phyloP scores from a whole-genome alignment of 768 basidiomycete genomes.

The Polyporus arcularius region DNA sequence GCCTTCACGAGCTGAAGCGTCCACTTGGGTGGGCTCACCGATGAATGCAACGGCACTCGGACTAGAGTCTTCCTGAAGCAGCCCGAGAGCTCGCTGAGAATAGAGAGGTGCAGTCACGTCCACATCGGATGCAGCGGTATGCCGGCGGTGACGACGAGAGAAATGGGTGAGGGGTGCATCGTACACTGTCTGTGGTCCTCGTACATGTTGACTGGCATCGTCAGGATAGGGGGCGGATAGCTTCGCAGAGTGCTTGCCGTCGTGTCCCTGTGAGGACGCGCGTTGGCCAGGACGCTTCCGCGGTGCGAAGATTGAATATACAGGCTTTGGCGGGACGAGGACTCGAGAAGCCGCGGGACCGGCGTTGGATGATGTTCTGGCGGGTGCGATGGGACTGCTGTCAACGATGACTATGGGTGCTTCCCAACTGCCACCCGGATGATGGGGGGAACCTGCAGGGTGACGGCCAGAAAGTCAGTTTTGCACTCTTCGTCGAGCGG shows the following conservation, averaged over 20 bases:
- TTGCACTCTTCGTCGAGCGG: background rate
- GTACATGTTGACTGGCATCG: conserved; percentile 57
- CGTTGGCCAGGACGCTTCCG: conserved; percentile 20
- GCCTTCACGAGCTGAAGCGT: background rate
- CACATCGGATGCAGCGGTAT: background rate
- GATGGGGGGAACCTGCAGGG: too few species aligned
- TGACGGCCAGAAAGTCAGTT: background rate
- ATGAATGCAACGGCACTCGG: background rate
- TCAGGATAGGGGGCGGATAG: conserved; percentile 49
- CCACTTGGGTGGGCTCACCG: background rate
- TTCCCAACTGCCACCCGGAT: conserved; percentile 33
- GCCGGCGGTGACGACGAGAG: background rate
- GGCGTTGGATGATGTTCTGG: conserved; percentile 10
- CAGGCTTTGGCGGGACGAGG: conserved; percentile 29
- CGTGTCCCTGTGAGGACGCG: conserved; percentile 19
- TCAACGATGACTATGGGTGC: conserved; percentile 46
- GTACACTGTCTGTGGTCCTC: conserved; percentile 53
- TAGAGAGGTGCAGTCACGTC: background rate
- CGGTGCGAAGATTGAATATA: conserved; percentile 50
- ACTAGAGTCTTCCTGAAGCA: background rate
- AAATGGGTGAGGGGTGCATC: conserved; percentile 6
- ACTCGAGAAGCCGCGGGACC: background rate
- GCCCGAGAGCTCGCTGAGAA: background rate
- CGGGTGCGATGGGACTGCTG: conserved; percentile 37
- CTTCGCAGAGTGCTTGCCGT: background rate